Percentiles rank a stretch among this genome's conserved stretches.
Conservation (phyloP, 1,284 basidiomycete species). For the Ceratorhiza oryzae-sativae region DNA sequence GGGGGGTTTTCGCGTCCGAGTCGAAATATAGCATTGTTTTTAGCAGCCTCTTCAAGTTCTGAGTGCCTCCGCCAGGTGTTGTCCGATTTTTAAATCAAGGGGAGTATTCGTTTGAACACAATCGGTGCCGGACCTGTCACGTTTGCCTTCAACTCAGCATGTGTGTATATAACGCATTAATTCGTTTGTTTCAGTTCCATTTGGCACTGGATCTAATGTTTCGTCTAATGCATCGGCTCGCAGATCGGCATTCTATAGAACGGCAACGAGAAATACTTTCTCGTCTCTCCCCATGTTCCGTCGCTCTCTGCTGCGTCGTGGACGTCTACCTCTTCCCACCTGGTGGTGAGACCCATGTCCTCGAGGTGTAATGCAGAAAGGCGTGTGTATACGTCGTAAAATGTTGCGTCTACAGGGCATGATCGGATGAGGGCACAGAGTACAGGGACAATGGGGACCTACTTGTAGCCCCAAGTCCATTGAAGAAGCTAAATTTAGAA, state of each 20-base stretch:
- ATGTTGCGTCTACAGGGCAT: constrained; percentile 68
- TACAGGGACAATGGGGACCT: constrained; percentile 57
- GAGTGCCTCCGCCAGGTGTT: no score
- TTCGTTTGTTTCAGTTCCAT: no score
- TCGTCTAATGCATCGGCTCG: constrained; percentile 3
- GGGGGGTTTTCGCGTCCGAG: no score
- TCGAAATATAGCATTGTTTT: no score
- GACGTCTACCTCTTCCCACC: constrained; percentile 79
- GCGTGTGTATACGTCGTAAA: constrained; percentile 92
- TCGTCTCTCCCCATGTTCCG: constrained; percentile 70
- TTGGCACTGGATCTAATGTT: neutral
- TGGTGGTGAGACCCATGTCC: constrained; percentile 75
- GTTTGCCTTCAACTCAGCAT: no score
- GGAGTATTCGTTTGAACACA: no score
- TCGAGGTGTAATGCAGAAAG: constrained; percentile 87
- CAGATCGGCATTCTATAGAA: constrained; percentile 56
- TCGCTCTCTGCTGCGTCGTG: constrained; percentile 53
- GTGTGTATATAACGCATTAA: no score
- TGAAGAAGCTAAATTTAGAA: constrained; percentile 94
- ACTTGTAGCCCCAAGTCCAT: constrained; percentile 96
- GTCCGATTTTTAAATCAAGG: no score
- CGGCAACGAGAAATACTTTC: constrained; percentile 74
- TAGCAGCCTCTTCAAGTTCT: no score
- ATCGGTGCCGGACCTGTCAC: no score
- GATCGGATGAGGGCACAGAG: neutral